phyloP scores from a whole-genome alignment of 192 early-diverging fungal species.

The Backusella mclennaniae region DNA sequence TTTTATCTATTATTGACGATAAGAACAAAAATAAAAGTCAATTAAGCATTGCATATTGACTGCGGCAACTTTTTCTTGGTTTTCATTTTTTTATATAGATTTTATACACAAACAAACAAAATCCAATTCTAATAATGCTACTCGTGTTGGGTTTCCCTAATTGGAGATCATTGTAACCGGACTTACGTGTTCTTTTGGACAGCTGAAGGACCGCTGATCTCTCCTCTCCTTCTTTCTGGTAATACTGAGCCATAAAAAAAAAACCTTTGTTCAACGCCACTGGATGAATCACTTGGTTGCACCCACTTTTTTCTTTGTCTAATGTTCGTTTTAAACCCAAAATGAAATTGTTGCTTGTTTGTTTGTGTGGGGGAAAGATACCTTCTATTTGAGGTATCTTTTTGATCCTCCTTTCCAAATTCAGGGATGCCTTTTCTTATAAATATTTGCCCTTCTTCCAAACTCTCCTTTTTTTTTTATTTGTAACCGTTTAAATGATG shows the following conservation, averaged over 20 bases:
- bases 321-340: background rate
- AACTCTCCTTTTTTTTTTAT: background rate
- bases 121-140: background rate
- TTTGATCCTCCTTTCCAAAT: background rate
- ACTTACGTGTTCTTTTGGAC: conserved; percentile 1
- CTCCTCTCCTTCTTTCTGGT: background rate
- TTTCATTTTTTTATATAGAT: background rate
- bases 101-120: background rate
- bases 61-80: background rate
- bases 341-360: background rate
- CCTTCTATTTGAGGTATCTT: background rate
- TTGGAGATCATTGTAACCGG: background rate
- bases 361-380: background rate
- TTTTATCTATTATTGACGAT: no score
- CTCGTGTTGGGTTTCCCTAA: background rate
- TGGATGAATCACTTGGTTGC: background rate
- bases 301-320: background rate
- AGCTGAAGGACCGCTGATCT: conserved; percentile 4
- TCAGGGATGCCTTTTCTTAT: background rate
- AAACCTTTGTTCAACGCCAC: background rate
- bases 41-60: background rate
- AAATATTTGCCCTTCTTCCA: background rate
- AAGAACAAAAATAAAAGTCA: background rate
- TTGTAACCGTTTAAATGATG: background rate
- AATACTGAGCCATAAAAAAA: background rate